Percentiles rank a stretch among this genome's conserved stretches.
Conservation (phyloP, 331 rosid genomes). For the Quercus lobata region DNA sequence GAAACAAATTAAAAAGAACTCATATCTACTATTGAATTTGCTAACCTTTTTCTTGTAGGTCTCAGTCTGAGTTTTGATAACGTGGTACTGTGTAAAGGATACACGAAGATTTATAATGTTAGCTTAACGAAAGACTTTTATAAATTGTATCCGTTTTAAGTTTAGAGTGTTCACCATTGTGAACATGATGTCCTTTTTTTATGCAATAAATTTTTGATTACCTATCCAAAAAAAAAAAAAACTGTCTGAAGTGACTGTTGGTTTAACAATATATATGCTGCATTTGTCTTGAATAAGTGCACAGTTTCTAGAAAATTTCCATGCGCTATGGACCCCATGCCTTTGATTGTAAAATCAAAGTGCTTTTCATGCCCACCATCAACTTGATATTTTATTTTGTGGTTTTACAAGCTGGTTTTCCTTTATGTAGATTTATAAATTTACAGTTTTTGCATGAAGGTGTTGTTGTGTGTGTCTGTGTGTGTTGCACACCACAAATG, state of each 20-base stretch:
- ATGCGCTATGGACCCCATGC: neutral
- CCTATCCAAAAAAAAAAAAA: too few species aligned
- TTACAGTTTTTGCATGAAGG: neutral
- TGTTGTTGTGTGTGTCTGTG: neutral
- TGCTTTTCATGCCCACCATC: neutral
- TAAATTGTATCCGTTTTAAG: neutral
- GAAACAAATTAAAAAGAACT: neutral
- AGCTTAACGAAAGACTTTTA: neutral
- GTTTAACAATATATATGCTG: neutral
- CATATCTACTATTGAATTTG: neutral
- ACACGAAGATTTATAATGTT: neutral
- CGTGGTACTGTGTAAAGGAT: slow-evolving; percentile 50
- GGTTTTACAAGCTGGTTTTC: neutral
- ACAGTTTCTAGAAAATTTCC: neutral
- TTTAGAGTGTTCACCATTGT: too few species aligned
- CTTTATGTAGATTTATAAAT: neutral
- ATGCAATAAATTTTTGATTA: too few species aligned
- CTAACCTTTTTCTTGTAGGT: slow-evolving; percentile 64
- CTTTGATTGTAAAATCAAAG: neutral
- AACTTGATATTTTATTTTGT: neutral
- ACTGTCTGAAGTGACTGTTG: neutral
- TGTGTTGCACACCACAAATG: neutral
- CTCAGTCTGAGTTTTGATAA: slow-evolving; percentile 50
- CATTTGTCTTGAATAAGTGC: neutral
- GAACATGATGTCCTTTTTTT: too few species aligned